Base-by-base conservation (phyloP, 2,329 filamentous ascomycete genomes). In the Chaetomiaceae sp. region DNA sequence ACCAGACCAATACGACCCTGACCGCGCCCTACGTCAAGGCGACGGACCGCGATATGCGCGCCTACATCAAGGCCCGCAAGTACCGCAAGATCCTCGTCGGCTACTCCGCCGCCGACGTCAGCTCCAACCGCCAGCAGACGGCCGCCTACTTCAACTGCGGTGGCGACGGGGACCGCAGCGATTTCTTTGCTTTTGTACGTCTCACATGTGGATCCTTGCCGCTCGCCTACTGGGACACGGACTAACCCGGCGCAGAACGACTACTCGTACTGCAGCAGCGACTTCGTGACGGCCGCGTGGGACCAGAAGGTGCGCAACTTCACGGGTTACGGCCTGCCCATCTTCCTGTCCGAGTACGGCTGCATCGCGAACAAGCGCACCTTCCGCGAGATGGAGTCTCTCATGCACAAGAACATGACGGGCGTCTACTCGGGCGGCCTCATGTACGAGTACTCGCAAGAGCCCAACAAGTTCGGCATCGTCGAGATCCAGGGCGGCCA, bases 131-230 rank as follows among this genome's bases (percentile, higher is more conserved):
- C 59, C 79, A 85, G 70, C 80, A 95, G 71, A 89, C 88, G 64
- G 89, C 90, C 41, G 62, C 81, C 46, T 96, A 95, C 77, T 89
- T 96, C 82, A 95, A 95, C 79, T 96, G 90, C 64, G 90, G 90
- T 52, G 71, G 78, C 47, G 86, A 93, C 38, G 84, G 90, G 55
- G 81, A 84, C 71, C 85, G 90, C 58, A 87, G 83, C 60, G 90
- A 95, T 68, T 93, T 93, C 72, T 91, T 89, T 59, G 86, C 84
- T 53, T 89, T 90, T 70, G 65, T 67, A 56, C 55, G 65, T 62
- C 3, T 19, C 38, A 14, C 8, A 15, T 20, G 20, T 9, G 8
- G 1, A 15, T 22, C 14, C 18, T 11, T 12, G 6, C 22, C 5
- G 22, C 6, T 9, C 22, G 6, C 22, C 22, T 9, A 5, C 22